Percentiles rank a stretch among this genome's conserved stretches.
Conservation (phyloP, 176 grass and related monocot species). For the Oryza longistaminata region DNA sequence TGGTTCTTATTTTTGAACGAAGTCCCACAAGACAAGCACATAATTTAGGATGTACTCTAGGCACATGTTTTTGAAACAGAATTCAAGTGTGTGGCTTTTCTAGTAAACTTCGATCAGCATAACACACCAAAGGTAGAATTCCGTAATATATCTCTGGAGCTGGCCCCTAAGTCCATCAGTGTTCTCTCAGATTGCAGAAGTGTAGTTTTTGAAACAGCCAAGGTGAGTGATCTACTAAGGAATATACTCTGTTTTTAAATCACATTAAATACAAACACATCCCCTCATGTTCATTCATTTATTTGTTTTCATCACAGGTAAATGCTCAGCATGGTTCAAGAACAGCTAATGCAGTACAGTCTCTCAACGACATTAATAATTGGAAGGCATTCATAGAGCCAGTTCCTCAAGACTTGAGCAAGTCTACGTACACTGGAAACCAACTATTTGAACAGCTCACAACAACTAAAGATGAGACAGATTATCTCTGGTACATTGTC, state of each 20-base stretch:
- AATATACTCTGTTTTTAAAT: background rate
- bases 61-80: constrained; percentile 83
- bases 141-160: constrained; percentile 47
- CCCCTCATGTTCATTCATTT: background rate
- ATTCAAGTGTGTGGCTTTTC: constrained; percentile 68
- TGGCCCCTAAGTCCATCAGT: constrained; percentile 69
- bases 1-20: background rate
- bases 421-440: constrained; percentile 37
- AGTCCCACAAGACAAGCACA: constrained; percentile 20
- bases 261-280: background rate
- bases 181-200: constrained; percentile 69
- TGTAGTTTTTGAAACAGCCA: constrained; percentile 67
- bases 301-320: constrained; percentile 54
- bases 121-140: constrained; percentile 42
- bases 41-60: constrained; percentile 48
- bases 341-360: constrained; percentile 47
- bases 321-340: constrained; percentile 59
- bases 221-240: constrained; percentile 46
- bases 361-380: constrained; percentile 41
- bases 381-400: constrained; percentile 67
- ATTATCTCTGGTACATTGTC: constrained; percentile 89
- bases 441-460: constrained; percentile 78
- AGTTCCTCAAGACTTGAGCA: constrained; percentile 38
- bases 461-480: constrained; percentile 83
- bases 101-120: constrained; percentile 66